These are phyloP conservation scores for Ogataea thermomethanolica DNA, from an alignment of 805 yeast species.

Conservation along the genomic window DNA sequence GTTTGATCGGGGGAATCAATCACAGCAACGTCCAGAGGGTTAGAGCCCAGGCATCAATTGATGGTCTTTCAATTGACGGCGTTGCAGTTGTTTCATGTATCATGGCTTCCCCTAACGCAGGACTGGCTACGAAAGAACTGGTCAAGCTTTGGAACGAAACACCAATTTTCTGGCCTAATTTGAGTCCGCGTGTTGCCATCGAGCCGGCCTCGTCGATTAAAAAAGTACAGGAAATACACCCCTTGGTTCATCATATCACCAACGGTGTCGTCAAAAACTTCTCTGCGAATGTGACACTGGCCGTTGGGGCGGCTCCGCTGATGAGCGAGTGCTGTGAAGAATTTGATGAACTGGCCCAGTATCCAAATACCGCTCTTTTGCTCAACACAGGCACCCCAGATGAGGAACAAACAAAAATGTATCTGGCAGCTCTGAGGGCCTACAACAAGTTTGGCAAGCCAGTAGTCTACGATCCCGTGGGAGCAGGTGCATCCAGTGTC, in stretches of 20 bases:
- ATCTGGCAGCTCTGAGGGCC: slow-evolving; percentile 48
- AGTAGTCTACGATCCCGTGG: slow-evolving; percentile 88
- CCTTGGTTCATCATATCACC: slow-evolving; percentile 83
- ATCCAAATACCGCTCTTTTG: slow-evolving; percentile 54
- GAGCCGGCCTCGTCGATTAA: not conserved
- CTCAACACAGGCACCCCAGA: slow-evolving; percentile 76
- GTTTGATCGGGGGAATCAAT: slow-evolving; percentile 79
- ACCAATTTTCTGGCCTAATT: slow-evolving; percentile 24
- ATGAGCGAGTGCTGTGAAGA: slow-evolving; percentile 78
- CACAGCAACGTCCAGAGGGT: slow-evolving; percentile 58
- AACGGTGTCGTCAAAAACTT: slow-evolving; percentile 85
- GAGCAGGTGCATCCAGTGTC: slow-evolving; percentile 73
- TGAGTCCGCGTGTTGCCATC: not conserved
- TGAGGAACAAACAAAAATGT: slow-evolving; percentile 39
- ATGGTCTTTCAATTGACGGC: slow-evolving; percentile 62
- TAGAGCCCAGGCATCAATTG: slow-evolving; percentile 44
- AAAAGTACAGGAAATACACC: slow-evolving; percentile 31
- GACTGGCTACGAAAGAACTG: slow-evolving; percentile 43
- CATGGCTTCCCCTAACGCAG: slow-evolving; percentile 61
- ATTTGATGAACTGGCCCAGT: slow-evolving; percentile 57
- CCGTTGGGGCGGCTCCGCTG: slow-evolving; percentile 82
- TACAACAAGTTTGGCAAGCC: slow-evolving; percentile 59
- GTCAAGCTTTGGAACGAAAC: slow-evolving; percentile 30
- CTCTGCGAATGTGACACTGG: slow-evolving; percentile 81
- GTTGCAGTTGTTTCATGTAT: slow-evolving; percentile 85